Evolutionary conservation across 2,329 filamentous ascomycete genomes (phyloP).

Genomic region (Beauveria caledonica): DNA sequence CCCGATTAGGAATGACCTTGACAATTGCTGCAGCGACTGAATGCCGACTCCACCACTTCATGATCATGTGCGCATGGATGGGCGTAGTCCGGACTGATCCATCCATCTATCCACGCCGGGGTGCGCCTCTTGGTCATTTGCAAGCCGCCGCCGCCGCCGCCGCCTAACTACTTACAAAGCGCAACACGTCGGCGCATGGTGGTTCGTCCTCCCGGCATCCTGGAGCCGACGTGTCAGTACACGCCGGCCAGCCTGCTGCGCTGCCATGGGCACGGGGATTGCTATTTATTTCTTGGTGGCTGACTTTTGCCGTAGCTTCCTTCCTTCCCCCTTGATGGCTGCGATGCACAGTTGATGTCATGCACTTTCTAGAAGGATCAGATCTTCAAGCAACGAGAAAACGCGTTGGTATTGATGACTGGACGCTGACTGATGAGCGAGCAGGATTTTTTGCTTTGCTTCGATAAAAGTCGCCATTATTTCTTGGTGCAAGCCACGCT

Average conservation of each 20-base stretch:
- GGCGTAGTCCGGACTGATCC: constrained; percentile 5
- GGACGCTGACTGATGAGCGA: too few species aligned
- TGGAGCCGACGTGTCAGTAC: neutral
- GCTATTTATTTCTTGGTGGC: neutral
- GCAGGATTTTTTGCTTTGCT: too few species aligned
- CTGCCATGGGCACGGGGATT: neutral
- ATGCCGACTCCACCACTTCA: constrained; percentile 8
- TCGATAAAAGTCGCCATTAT: rapidly evolving
- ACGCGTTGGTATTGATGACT: neutral
- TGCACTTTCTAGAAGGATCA: neutral
- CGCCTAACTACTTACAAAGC: neutral
- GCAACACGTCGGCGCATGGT: neutral
- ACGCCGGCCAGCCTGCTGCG: neutral
- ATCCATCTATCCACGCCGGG: constrained; percentile 5
- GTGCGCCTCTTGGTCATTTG: neutral
- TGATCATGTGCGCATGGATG: constrained; percentile 8
- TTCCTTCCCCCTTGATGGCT: neutral
- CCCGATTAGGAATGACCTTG: constrained; percentile 11
- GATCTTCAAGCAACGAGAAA: neutral
- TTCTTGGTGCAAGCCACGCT: too few species aligned
- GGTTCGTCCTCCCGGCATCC: constrained; percentile 4
- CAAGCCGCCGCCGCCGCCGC: neutral
- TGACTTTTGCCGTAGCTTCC: neutral
- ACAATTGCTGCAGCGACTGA: constrained; percentile 11
- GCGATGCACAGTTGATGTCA: neutral